Base-by-base conservation (phyloP, 768 basidiomycete genomes). In the Mycena capillaripes region DNA sequence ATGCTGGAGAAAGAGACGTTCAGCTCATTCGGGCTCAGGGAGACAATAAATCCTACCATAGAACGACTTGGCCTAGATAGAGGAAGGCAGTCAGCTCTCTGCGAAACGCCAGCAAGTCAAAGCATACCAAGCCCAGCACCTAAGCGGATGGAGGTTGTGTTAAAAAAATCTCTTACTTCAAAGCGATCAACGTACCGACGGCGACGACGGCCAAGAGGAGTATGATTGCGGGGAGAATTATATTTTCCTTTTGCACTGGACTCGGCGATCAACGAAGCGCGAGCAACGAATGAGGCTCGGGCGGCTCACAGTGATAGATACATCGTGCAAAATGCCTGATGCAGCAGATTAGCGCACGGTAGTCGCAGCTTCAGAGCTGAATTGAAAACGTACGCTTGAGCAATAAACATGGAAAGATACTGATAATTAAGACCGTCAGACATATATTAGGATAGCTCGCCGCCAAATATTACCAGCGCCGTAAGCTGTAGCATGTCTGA, bases 321-420 rank as follows among this genome's bases (percentile, higher is more conserved):
- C 42, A 59, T 25, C 66, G 38, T 21, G 66, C 66, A 48, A 68
- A 68, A 59, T 68, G 66, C 46, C 62, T 64, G 34, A 63, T 36
- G n/a, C n/a, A n/a, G n/a, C n/a, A n/a, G n/a, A n/a, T n/a, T n/a
- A n/a, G n/a, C n/a, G n/a, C n/a, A n/a, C n/a, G n/a, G n/a, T n/a
- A 3, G 14, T 8, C 16, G 5, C 14, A 46, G 44, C 32, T 34
- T 25, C 21, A 63, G n/a, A 23, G 14, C 12, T 44, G 27, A 30
- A 63, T 34, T n/a, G n/a, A n/a, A 29, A 53, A 64, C 62, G 3
- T 40, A 64, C 56, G 27, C 57, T 38, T 68, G 66, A 19, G 66
- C 66, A 25, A 68, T 57, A 44, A 68, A 68, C 5, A 68, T 52
- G 4, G 66, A 23, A 11, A 68, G 56, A 32, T 57, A 68, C 66